Evolutionary conservation across 495 filamentous ascomycete species (phyloP), one percentile per base, ranked within the genome.

Genomic region (Durotheca rogersii): DNA sequence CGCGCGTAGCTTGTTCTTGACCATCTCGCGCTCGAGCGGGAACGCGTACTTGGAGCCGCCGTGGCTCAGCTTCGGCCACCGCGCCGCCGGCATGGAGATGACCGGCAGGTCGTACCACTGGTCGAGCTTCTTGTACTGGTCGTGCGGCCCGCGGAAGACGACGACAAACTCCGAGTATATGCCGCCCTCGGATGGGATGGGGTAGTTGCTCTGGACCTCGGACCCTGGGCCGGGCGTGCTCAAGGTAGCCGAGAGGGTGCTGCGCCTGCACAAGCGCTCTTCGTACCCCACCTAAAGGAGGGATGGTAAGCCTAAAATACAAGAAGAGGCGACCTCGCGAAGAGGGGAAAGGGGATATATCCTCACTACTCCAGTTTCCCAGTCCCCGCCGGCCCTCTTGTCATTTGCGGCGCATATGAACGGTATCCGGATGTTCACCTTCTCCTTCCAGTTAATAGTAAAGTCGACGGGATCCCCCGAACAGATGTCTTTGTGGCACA

Each of bases 381-480:
- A 90, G 49, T 88, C 86, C 2, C 86, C 86, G 0, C 86, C 86
- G 1, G 86, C 72, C 21, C 85, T 74, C 53, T 82, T 86, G 59
- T 90, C 86, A 61, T 89, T 84, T 7, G 86, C 86, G 39, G 83
- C 80, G 57, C 85, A 89, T 47, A 90, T 80, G 25, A 89, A 82
- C 4, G 86, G 81, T 43, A 90, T 78, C 11, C 66, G 54, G 21
- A 65, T 65, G 21, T 60, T 57, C 15, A 38, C 62, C 29, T 47
- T 60, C 42, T 40, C 47, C 32, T 46, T 75, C 84, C 84, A 89
- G 46, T 76, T 72, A 39, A 88, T 60, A 4, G 84, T 79, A 15
- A 80, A 78, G 60, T 88, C 81, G n/a, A 87, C 80, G 4, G 85
- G 84, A 54, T 88, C 85, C 2, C 81, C 84, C 27, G 72, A 59